These are phyloP conservation scores for Populus deltoides DNA, from an alignment of 345 rosid genomes.

Conservation along the genomic window DNA sequence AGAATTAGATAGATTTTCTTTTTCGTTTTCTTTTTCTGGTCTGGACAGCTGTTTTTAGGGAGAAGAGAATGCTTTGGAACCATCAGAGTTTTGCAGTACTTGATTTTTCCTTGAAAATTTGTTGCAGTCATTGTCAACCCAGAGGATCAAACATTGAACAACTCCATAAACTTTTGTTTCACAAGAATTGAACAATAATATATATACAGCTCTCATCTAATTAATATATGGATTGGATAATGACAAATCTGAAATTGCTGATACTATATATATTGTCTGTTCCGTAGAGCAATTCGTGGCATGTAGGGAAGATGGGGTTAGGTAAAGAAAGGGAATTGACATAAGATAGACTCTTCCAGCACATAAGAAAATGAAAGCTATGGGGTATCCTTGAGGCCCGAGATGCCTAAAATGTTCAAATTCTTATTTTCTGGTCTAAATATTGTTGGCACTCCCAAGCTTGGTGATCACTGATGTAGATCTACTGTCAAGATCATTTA, in stretches of 20 bases:
- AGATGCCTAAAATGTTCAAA: not conserved
- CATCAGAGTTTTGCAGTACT: constrained; percentile 13
- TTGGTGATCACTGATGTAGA: constrained; percentile 2
- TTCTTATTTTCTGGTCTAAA: not conserved
- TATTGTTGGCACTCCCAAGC: not conserved
- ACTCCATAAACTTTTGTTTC: not conserved
- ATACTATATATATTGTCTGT: not conserved
- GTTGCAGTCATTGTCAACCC: constrained; percentile 7
- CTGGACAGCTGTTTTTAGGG: constrained; percentile 13
- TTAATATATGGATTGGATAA: constrained; percentile 13
- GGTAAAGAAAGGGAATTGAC: constrained; percentile 26
- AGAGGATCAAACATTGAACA: constrained; percentile 1
- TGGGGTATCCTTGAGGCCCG: not conserved
- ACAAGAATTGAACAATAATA: constrained; percentile 20
- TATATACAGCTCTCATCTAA: constrained; percentile 10
- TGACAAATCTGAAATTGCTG: constrained; percentile 7
- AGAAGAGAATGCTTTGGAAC: constrained; percentile 1
- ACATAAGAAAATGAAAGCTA: constrained; percentile 25
- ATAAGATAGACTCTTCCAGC: constrained; percentile 20
- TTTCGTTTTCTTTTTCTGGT: not conserved
- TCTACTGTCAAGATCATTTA: not conserved
- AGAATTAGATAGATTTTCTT: constrained; percentile 9
- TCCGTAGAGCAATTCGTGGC: constrained; percentile 2
- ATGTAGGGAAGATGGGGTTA: constrained; percentile 25
- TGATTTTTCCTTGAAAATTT: constrained; percentile 12